These are phyloP conservation scores for Cucumis cinereus DNA, from an alignment of 306 rosid genomes.

Conservation along the genomic window DNA sequence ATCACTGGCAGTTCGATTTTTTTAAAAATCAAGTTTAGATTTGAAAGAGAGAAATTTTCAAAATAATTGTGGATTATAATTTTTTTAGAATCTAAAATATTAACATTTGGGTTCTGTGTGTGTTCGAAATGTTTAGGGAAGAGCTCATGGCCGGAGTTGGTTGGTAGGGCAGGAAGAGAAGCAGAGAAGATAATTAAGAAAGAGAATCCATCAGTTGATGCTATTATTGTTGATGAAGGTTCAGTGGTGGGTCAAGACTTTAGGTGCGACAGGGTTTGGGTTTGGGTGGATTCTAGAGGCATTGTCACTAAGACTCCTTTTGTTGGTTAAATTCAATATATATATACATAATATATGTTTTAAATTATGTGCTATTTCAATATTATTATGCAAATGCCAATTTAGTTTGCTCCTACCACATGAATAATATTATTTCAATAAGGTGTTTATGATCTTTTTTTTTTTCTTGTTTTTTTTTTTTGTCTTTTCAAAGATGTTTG, in stretches of 20 bases:
- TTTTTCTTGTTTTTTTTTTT: too few species aligned
- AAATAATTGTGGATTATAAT: too few species aligned
- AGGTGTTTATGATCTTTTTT: neutral
- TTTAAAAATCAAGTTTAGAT: too few species aligned
- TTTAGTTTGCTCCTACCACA: neutral
- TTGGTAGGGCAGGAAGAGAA: neutral
- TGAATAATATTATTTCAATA: neutral
- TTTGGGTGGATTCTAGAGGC: neutral
- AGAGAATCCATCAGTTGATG: neutral
- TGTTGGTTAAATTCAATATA: neutral
- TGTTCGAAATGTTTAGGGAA: neutral
- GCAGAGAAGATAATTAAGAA: conserved; percentile 1
- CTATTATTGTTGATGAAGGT: neutral
- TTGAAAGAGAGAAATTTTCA: too few species aligned
- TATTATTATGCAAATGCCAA: neutral
- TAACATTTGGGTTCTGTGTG: too few species aligned
- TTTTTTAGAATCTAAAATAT: too few species aligned
- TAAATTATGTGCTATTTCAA: neutral
- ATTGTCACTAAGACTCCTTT: neutral
- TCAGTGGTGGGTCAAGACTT: neutral
- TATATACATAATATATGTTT: too few species aligned
- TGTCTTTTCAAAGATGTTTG: too few species aligned
- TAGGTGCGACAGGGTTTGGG: neutral
- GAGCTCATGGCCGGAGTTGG: neutral
- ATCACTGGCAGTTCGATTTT: too few species aligned